phyloP scores from a whole-genome alignment of 1,284 basidiomycete genomes.

The Boletus sp. region DNA sequence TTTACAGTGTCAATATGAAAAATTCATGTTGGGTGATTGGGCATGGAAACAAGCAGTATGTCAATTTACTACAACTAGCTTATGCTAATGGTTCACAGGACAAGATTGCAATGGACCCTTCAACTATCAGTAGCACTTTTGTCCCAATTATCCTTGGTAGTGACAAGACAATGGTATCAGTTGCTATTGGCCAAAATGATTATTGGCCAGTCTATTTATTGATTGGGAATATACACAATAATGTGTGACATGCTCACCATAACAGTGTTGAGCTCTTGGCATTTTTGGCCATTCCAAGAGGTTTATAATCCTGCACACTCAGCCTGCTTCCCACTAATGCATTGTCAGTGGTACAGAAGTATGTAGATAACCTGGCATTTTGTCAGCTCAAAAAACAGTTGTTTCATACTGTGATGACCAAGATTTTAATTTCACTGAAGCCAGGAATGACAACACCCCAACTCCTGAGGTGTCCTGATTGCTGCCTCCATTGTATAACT shows the following conservation, averaged over 20 bases:
- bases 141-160: constrained; percentile 20
- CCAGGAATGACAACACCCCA: constrained; percentile 18
- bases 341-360: constrained; percentile 9
- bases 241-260: constrained; percentile 4
- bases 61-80: not conserved
- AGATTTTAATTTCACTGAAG: constrained; percentile 16
- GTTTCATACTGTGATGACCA: constrained; percentile 15
- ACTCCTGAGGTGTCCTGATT: constrained; percentile 20
- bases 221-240: constrained; percentile 21
- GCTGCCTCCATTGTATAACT: constrained; percentile 8
- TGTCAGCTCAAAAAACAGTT: constrained; percentile 23
- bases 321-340: not conserved
- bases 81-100: constrained; percentile 7
- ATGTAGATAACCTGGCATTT: constrained; percentile 8
- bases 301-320: not conserved
- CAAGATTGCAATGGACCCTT: constrained; percentile 1
- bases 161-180: constrained; percentile 17
- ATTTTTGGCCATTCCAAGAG: constrained; percentile 20
- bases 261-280: constrained; percentile 9
- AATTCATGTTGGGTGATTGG: constrained; percentile 27
- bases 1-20: not conserved
- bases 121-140: constrained; percentile 6
- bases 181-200: constrained; percentile 12
- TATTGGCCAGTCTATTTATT: constrained; percentile 25
- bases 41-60: constrained; percentile 14